These are phyloP conservation scores for Aureobasidium sp. DNA, from an alignment of 2,329 filamentous ascomycete genomes.

Conservation along the genomic window DNA sequence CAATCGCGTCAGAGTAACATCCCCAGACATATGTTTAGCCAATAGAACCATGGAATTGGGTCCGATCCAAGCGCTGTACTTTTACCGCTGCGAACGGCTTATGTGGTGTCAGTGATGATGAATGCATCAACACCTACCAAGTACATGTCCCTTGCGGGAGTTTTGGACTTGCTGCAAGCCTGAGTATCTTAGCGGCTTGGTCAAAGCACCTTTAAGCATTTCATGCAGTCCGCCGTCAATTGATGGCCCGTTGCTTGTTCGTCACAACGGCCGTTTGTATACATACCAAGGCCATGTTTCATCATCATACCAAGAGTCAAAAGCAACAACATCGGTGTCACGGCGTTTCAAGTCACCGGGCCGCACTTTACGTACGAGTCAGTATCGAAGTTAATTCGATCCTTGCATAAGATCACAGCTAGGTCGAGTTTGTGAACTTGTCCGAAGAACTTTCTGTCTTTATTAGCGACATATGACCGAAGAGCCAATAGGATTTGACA, in stretches of 20 bases:
- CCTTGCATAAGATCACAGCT: constrained; percentile 10
- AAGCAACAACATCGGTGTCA: neutral
- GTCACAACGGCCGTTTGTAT: neutral
- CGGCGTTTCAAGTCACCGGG: constrained; percentile 1
- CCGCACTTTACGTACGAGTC: neutral
- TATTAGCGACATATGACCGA: neutral
- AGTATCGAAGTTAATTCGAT: neutral
- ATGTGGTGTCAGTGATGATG: neutral
- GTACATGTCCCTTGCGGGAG: neutral
- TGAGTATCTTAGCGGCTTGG: neutral
- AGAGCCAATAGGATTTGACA: neutral
- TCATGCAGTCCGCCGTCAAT: neutral
- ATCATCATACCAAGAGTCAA: neutral
- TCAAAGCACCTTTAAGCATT: neutral
- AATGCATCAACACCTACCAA: neutral
- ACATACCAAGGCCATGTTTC: neutral
- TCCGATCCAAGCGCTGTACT: neutral
- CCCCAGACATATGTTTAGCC: neutral
- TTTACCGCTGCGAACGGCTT: constrained; percentile 1
- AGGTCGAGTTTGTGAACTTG: neutral
- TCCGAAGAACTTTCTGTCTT: neutral
- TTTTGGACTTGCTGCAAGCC: neutral
- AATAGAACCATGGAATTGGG: neutral
- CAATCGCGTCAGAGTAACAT: neutral
- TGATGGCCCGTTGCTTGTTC: neutral